Conservation (phyloP, 176 grass and related monocot genomes). For the Microstegium vimineum region DNA sequence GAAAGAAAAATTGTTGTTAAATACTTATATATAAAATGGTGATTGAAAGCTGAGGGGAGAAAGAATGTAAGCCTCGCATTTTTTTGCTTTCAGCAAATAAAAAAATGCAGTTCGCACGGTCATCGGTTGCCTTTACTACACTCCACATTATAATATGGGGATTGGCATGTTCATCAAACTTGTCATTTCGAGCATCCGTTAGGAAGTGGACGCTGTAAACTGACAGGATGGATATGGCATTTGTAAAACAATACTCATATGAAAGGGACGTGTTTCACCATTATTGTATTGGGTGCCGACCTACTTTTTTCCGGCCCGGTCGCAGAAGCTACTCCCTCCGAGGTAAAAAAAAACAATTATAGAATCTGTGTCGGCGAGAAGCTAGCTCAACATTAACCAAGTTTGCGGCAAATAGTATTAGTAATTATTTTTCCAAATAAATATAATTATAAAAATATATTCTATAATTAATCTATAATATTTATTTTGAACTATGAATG, state of each 20-base stretch:
- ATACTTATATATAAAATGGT: background rate
- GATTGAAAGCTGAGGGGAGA: background rate
- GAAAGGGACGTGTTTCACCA: constrained; percentile 13
- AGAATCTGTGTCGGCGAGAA: too few relatives aligned
- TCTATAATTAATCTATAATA: too few relatives aligned
- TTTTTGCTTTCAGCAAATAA: background rate
- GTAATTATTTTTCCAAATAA: too few relatives aligned
- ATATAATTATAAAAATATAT: too few relatives aligned
- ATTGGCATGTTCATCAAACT: constrained; percentile 1
- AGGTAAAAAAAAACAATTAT: too few relatives aligned
- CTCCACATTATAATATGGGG: constrained; percentile 15
- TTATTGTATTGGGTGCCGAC: background rate
- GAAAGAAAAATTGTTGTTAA: background rate
- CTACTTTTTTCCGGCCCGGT: background rate
- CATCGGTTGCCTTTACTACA: constrained; percentile 21
- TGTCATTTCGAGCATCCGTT: constrained; percentile 20
- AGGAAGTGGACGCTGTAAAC: background rate
- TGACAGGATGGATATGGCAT: too few relatives aligned
- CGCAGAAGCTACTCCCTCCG: too few relatives aligned
- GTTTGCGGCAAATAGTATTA: too few relatives aligned
- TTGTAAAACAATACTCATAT: background rate
- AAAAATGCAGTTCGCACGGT: background rate
- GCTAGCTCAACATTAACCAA: too few relatives aligned
- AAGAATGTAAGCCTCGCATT: background rate
- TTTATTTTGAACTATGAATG: too few relatives aligned